Evolutionary conservation across 306 rosid species (phyloP), one percentile per base, ranked within the genome.

Genomic region (Trichosanthes truncata): DNA sequence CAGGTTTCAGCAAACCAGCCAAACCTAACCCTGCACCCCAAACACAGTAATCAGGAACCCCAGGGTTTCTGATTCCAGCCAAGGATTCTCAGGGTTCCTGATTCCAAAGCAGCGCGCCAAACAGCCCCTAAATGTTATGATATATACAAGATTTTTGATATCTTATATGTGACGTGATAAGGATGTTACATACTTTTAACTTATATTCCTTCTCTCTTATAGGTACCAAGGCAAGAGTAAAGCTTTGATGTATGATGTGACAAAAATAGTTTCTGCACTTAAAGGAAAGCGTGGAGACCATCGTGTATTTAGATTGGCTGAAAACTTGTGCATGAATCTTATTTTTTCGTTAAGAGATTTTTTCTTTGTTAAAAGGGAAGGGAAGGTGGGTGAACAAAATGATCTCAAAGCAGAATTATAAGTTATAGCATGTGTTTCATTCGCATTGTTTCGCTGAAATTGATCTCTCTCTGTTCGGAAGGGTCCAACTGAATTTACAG

Each of bases 401-500:
- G 38, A 45, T 85, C 86, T 84, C 68, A 29, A 61, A 84, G 77
- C 83, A 82, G 76, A 36, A 80, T 52, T 78, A 55, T 14, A 62
- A 11, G 69, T 33, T 65, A 25, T 82, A 46, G 45, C 3, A 14
- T 79, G 71, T 31, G 73, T 82, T 77, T 56, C 52, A 66, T 80
- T 57, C 18, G n/a, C 49, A 82, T 76, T 51, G 53, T 65, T 63
- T 61, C 4, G 53, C 79, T 69, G 83, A 63, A 68, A 56, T 49
- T 76, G 45, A 51, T 74, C 82, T 56, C 3, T 77, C 68, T 26
- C 82, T 77, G 80, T 71, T 82, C 81, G 84, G 66, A 87, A 95
- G 99, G 99, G 99, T 74, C 97, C 99, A 62, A 91, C 97, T 8
- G 99, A 95, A 77, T 93, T 95, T 82, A 90, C 97, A 1, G 97